Evolutionary conservation across 1,284 basidiomycete genomes (phyloP).

Genomic region (Rhodotorula sp.): DNA sequence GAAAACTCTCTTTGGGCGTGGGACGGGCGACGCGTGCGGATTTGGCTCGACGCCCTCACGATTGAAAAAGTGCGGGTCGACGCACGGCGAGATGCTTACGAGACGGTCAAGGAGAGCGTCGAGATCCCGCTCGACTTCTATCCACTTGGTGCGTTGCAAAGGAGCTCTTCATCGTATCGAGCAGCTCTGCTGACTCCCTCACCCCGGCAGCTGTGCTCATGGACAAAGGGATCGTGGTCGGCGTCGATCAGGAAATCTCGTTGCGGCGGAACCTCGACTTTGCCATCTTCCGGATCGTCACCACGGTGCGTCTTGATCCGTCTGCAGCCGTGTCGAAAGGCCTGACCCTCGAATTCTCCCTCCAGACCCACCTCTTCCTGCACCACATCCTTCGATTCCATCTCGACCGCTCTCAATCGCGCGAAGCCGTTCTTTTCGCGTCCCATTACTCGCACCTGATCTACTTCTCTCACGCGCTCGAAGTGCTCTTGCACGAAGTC

Average conservation of each 20-base stretch:
- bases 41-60: constrained; percentile 93
- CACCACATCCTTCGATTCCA: constrained; percentile 87
- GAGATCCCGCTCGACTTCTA: constrained; percentile 91
- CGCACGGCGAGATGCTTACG: constrained; percentile 50
- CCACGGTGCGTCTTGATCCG: constrained; percentile 62
- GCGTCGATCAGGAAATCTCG: constrained; percentile 83
- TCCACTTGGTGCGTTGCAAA: constrained; percentile 72
- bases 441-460: constrained; percentile 82
- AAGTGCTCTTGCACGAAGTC: constrained; percentile 89
- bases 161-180: not conserved
- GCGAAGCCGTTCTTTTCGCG: constrained; percentile 81
- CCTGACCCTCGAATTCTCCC: not conserved
- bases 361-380: constrained; percentile 86
- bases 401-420: constrained; percentile 67
- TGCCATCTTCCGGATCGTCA: constrained; percentile 86
- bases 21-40: constrained; percentile 81
- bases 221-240: constrained; percentile 98
- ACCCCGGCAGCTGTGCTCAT: constrained; percentile 75
- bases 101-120: constrained; percentile 84
- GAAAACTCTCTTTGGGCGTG: constrained; percentile 98
- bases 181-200: constrained; percentile 13
- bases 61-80: constrained; percentile 62
- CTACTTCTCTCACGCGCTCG: constrained; percentile 90
- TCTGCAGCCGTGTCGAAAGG: not conserved
- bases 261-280: constrained; percentile 78